Evolutionary conservation across 495 filamentous ascomycete species (phyloP).

Genomic region (Neurospora sp.): DNA sequence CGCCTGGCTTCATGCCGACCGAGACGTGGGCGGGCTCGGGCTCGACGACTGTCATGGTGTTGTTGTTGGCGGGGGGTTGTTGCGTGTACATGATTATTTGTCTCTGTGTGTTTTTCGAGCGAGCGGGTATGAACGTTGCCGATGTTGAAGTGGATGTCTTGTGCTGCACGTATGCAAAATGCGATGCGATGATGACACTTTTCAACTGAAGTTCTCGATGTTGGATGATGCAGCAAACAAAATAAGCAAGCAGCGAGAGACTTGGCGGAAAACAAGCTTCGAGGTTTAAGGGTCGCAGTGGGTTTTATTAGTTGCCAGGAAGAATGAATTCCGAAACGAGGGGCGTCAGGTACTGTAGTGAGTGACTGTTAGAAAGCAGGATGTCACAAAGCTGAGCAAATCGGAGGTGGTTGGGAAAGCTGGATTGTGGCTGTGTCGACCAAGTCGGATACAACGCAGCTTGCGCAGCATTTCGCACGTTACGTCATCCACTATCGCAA

Average conservation of each 20-base stretch:
- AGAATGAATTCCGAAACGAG: too few relatives aligned
- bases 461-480: not conserved
- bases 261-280: not conserved
- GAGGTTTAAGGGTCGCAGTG: not conserved
- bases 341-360: too few relatives aligned
- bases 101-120: too few relatives aligned
- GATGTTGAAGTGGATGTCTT: too few relatives aligned
- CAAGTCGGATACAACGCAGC: not conserved
- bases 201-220: not conserved
- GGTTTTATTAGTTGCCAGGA: not conserved
- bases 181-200: not conserved
- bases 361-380: not conserved
- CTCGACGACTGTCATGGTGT: not conserved
- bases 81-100: not conserved
- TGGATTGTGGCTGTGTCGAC: not conserved
- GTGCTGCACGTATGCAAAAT: not conserved
- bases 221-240: not conserved
- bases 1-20: not conserved
- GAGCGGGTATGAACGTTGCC: too few relatives aligned
- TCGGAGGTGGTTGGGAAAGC: not conserved
- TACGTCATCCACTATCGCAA: not conserved
- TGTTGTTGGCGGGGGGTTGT: not conserved
- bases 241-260: not conserved
- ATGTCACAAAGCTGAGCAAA: not conserved
- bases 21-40: constrained; percentile 7